Evolutionary conservation across 1,139 yeast species (phyloP).

Genomic region (Waltiozyma sp.): DNA sequence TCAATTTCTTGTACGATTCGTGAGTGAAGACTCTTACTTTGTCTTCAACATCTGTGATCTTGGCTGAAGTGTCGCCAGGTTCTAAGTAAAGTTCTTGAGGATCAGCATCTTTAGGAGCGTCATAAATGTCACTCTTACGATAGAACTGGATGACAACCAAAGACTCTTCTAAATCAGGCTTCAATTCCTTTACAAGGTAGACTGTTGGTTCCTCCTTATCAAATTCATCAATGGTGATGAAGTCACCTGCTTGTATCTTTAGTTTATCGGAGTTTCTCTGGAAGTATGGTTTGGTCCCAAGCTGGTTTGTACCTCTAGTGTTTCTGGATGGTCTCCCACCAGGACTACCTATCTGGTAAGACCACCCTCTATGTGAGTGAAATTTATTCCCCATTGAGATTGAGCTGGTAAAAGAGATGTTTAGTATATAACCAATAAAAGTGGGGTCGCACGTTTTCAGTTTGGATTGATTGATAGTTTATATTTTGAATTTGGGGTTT

Average conservation of each 20-base stretch:
- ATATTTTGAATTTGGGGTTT: too few relatives aligned
- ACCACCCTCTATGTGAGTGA: not conserved
- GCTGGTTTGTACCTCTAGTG: not conserved
- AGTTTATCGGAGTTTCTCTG: slow-evolving; percentile 10
- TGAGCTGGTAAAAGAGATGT: too few relatives aligned
- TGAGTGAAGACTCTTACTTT: not conserved
- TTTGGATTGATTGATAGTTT: too few relatives aligned
- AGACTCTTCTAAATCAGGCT: slow-evolving; percentile 13
- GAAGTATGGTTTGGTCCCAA: not conserved
- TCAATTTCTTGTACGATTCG: not conserved
- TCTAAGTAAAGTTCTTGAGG: slow-evolving; percentile 16
- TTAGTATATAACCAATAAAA: too few relatives aligned
- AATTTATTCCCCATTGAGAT: not conserved
- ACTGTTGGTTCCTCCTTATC: slow-evolving; percentile 9
- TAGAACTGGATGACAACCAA: slow-evolving; percentile 11
- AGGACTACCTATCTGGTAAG: not conserved
- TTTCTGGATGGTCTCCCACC: not conserved
- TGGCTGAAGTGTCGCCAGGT: slow-evolving; percentile 2
- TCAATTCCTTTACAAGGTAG: slow-evolving; percentile 9
- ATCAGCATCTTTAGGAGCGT: slow-evolving; percentile 6
- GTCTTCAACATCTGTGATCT: not conserved
- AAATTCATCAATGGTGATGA: slow-evolving; percentile 8
- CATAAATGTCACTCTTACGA: slow-evolving; percentile 7
- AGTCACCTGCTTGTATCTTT: slow-evolving; percentile 13
- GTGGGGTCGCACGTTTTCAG: too few relatives aligned